Evolutionary conservation across 257 asterid genomes (phyloP), one percentile per base, ranked within the genome.

Genomic region (Vinca minor): DNA sequence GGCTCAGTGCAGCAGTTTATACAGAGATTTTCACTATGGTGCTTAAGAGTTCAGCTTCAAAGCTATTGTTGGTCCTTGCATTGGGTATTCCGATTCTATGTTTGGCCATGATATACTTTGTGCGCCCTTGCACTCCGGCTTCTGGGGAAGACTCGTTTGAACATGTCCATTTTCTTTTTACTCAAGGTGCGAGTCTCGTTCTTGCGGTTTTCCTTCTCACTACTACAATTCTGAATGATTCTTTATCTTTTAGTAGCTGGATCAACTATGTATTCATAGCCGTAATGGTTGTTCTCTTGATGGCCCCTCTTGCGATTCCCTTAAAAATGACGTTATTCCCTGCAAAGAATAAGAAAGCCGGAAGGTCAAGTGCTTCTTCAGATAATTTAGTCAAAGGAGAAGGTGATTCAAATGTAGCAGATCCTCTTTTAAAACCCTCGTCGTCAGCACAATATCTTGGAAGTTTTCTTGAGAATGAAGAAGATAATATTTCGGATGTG

Each of bases 231-330:
- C 65, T 87, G 65, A 78, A 63, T 31, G 76, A 71, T 3, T 73
- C 68, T 29, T 79, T 36, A 28, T 55, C 66, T 83, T 61, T 78
- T 85, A 47, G 23, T 69, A 21, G 55, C n/a, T n/a, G n/a, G n/a
- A n/a, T n/a, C n/a, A n/a, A n/a, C n/a, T n/a, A n/a, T n/a, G n/a
- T n/a, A n/a, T n/a, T n/a, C n/a, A n/a, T n/a, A n/a, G n/a, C n/a
- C n/a, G n/a, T 79, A 38, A 83, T 85, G 93, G 82, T 83, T 29
- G 44, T 81, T 18, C 83, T 85, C 62, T 84, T 87, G 57, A 73
- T 83, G 85, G 81, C 90, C 29, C 95, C 95, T 18, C 84, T 87
- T 41, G 84, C 83, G 47, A 66, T 87, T 74, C 93, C 93, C 17
- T 45, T 83, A 57, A 85, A 83, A 71, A 87, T 87, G 88, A 87